These are phyloP conservation scores for Xylariomycetidae sp. DNA, from an alignment of 2,329 filamentous ascomycete genomes.

Conservation along the genomic window DNA sequence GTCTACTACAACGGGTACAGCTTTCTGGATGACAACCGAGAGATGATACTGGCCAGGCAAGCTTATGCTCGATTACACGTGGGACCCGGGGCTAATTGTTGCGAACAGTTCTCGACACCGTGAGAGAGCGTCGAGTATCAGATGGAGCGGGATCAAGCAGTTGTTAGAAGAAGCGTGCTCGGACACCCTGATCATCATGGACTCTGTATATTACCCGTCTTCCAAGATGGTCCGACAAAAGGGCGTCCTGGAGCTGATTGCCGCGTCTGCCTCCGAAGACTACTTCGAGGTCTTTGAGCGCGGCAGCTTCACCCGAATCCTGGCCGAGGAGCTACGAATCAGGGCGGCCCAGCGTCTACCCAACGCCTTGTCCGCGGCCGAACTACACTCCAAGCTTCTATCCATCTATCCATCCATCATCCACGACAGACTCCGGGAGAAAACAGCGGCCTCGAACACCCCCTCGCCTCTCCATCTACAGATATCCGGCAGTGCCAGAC, in stretches of 20 bases:
- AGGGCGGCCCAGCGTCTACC: slow-evolving; percentile 37
- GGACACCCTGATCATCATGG: slow-evolving; percentile 53
- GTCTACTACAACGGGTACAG: slow-evolving; percentile 53
- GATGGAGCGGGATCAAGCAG: slow-evolving; percentile 52
- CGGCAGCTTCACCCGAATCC: slow-evolving; percentile 44
- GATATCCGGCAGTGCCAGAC: slow-evolving; percentile 44
- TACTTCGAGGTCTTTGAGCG: slow-evolving; percentile 42
- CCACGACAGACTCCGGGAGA: slow-evolving; percentile 31
- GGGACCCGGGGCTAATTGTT: too few species aligned
- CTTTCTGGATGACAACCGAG: slow-evolving; percentile 47
- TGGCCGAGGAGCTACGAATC: slow-evolving; percentile 44
- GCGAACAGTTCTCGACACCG: slow-evolving; percentile 44
- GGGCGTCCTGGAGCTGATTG: slow-evolving; percentile 51
- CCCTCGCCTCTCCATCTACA: slow-evolving; percentile 51
- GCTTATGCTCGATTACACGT: too few species aligned
- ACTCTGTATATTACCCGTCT: slow-evolving; percentile 51
- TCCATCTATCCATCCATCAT: slow-evolving; percentile 46
- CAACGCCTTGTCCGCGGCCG: slow-evolving; percentile 43
- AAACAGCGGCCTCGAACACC: slow-evolving; percentile 29
- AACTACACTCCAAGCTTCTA: slow-evolving; percentile 49
- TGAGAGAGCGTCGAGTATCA: slow-evolving; percentile 39
- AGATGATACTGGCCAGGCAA: slow-evolving; percentile 54
- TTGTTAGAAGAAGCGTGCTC: slow-evolving; percentile 49
- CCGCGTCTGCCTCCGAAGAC: slow-evolving; percentile 48
- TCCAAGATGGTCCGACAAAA: slow-evolving; percentile 44